phyloP scores from a whole-genome alignment of 116 monocot species.

The Trichopus zeylanicus region DNA sequence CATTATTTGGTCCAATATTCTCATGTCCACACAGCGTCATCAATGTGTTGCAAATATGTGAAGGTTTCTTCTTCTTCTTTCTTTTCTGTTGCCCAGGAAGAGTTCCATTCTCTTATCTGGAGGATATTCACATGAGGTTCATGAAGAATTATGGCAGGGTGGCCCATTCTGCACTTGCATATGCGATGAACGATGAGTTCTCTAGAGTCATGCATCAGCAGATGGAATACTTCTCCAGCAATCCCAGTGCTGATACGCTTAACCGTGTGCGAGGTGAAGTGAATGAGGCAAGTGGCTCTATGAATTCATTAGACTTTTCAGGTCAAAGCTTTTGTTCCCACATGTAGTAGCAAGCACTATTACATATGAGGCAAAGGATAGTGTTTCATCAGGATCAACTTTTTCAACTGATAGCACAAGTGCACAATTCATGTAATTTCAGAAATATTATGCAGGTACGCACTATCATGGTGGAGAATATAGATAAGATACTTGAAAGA shows the following conservation, averaged over 20 bases:
- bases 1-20: background rate
- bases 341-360: too few species aligned
- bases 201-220: constrained; percentile 96
- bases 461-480: constrained; percentile 94
- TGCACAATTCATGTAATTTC: too few species aligned
- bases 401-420: too few species aligned
- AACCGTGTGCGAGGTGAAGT: constrained; percentile 92
- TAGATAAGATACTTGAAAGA: constrained; percentile 92
- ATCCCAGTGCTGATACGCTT: constrained; percentile 78
- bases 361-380: background rate
- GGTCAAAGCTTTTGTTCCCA: background rate
- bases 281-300: constrained; percentile 65
- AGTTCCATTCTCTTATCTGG: constrained; percentile 93
- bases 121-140: constrained; percentile 97
- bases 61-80: background rate
- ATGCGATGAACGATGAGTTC: constrained; percentile 99
- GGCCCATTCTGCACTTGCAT: constrained; percentile 80
- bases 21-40: background rate
- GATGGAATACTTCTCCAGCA: constrained; percentile 95
- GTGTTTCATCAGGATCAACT: too few species aligned
- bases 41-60: background rate
- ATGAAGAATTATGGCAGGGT: constrained; percentile 96
- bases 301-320: too few species aligned
- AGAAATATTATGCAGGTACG: constrained; percentile 44
- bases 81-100: constrained; percentile 61